Percentiles rank a stretch among this genome's conserved stretches.
Evolutionary conservation across 495 filamentous ascomycete genomes (phyloP).

Genomic region (Rostrohypoxylon terebratum): DNA sequence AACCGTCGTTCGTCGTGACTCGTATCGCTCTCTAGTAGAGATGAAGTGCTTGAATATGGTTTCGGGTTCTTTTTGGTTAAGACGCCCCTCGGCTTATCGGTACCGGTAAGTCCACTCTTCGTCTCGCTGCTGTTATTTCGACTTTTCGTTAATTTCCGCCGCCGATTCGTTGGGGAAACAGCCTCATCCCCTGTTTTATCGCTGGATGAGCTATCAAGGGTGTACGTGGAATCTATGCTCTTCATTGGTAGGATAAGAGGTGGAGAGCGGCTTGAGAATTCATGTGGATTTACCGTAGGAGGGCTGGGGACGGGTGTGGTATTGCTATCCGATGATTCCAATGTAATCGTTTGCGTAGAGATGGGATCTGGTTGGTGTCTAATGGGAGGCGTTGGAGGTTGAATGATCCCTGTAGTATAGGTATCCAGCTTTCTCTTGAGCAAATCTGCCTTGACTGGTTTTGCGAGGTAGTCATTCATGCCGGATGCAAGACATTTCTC

Average conservation of each 20-base stretch:
- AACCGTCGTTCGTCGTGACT: conserved; percentile 17
- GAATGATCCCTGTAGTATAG: conserved; percentile 59
- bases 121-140: conserved; percentile 41
- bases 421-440: conserved; percentile 80
- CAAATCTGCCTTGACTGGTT: conserved; percentile 81
- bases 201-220: conserved; percentile 22
- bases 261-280: conserved; percentile 21
- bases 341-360: conserved; percentile 8
- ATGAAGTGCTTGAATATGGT: conserved; percentile 20
- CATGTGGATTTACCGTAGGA: conserved; percentile 5
- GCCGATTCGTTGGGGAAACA: conserved; percentile 35
- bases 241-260: conserved; percentile 24
- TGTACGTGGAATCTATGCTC: conserved; percentile 18
- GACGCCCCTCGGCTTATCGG: conserved; percentile 31
- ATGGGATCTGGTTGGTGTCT: conserved; percentile 31
- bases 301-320: conserved; percentile 27
- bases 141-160: conserved; percentile 47
- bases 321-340: conserved; percentile 20
- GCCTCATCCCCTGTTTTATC: conserved; percentile 35
- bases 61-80: conserved; percentile 42
- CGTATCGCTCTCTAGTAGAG: conserved; percentile 29
- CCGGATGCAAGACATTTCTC: conserved; percentile 92
- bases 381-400: conserved; percentile 45
- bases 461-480: conserved; percentile 96
- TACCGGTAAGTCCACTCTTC: not conserved